A percentile compares a stretch with the other conserved stretches of the same genome.
These are phyloP conservation scores for Trichoderma sp. DNA, from an alignment of 2,329 filamentous ascomycete genomes.

Conservation along the genomic window DNA sequence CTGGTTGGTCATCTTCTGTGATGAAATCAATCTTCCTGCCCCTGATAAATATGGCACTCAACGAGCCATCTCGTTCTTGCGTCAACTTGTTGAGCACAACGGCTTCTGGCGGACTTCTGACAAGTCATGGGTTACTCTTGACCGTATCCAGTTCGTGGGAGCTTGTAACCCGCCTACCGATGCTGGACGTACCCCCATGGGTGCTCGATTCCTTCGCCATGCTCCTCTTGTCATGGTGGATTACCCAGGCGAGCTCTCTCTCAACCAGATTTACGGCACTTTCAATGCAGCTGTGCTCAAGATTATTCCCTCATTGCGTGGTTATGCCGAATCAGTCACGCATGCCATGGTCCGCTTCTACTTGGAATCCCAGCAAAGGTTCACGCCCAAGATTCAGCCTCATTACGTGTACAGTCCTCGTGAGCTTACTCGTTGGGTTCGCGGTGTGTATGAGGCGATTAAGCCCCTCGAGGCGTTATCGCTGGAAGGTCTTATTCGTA, in stretches of 20 bases:
- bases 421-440: slow-evolving; percentile 96
- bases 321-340: slow-evolving; percentile 91
- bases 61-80: slow-evolving; percentile 93
- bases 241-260: slow-evolving; percentile 92
- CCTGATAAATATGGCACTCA: slow-evolving; percentile 98
- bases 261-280: slow-evolving; percentile 97
- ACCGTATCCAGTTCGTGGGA: slow-evolving; percentile 98
- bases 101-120: slow-evolving; percentile 98
- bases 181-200: slow-evolving; percentile 92
- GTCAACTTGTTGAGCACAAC: slow-evolving; percentile 97
- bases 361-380: slow-evolving; percentile 88
- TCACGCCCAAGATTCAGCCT: slow-evolving; percentile 95
- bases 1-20: slow-evolving; percentile 98
- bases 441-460: slow-evolving; percentile 96
- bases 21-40: slow-evolving; percentile 98
- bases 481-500: slow-evolving; percentile 88
- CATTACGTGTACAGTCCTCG: slow-evolving; percentile 99
- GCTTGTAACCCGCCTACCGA: slow-evolving; percentile 98
- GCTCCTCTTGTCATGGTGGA: slow-evolving; percentile 99
- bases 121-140: slow-evolving; percentile 96
- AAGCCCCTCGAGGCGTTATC: slow-evolving; percentile 85
- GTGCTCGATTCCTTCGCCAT: slow-evolving; percentile 90
- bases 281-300: slow-evolving; percentile 97
- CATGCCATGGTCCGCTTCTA: slow-evolving; percentile 98
- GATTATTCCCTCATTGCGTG: slow-evolving; percentile 91